Percentiles rank a stretch among this genome's conserved stretches.
phyloP scores from a whole-genome alignment of 2,329 filamentous ascomycete genomes.

The Plectosphaerella sp. region DNA sequence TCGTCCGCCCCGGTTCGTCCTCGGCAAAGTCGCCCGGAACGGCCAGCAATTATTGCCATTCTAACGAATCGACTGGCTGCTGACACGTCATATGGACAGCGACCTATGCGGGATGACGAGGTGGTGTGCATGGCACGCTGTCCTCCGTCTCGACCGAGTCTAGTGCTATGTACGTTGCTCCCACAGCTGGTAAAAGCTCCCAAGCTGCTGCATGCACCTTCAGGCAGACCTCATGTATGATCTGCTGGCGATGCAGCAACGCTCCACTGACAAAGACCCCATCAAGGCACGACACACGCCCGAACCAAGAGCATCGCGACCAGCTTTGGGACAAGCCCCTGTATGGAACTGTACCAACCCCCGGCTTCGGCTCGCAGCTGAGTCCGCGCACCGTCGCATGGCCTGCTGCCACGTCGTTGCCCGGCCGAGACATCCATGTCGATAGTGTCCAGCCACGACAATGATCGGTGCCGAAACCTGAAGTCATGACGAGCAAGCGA shows the following conservation, averaged over 20 bases:
- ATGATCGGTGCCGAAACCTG: not conserved
- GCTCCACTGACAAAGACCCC: not conserved
- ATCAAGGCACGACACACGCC: not conserved
- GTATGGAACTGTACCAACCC: not conserved
- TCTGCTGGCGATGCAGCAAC: not conserved
- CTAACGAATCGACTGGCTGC: not conserved
- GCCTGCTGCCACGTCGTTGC: conserved; percentile 1
- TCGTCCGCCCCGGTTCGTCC: not conserved
- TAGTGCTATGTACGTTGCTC: not conserved
- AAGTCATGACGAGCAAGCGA: too few species aligned
- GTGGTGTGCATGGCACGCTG: conserved; percentile 8
- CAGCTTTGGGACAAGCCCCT: conserved; percentile 1
- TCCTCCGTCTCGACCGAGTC: not conserved
- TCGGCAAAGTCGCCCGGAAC: not conserved
- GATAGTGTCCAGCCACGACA: conserved; percentile 3
- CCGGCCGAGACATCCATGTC: not conserved
- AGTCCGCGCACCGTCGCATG: not conserved
- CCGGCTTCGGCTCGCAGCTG: not conserved
- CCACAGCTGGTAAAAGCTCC: not conserved
- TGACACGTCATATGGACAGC: conserved; percentile 17
- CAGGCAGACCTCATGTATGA: not conserved
- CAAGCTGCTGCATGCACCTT: not conserved
- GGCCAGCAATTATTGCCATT: not conserved
- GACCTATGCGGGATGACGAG: conserved; percentile 13
- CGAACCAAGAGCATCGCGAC: too few species aligned